Base-by-base conservation (phyloP, 805 yeast species). In the Lipomyces yamanashiensis region DNA sequence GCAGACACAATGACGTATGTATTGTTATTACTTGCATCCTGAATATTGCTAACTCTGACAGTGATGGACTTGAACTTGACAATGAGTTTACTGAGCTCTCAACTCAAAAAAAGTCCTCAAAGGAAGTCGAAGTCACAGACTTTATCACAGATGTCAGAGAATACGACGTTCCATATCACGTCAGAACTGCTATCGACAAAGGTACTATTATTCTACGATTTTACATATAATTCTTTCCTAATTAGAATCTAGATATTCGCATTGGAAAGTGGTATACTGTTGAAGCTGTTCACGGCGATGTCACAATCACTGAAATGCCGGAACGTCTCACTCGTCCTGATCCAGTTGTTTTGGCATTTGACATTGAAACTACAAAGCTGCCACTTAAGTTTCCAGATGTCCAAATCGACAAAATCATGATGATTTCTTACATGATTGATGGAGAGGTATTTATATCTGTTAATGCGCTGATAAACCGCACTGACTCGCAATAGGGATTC, bases 391-490 rank as follows among this genome's bases (percentile, higher is more conserved):
- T 95, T 70, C 99, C 99, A 0, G 99, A 91, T 71, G 84, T 97
- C 6, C 81, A 88, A 10, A 82, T 89, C 6, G 99, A 95, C 77
- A 96, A 90, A 75, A 84, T 95, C 47, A 95, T 95, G 98, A 96
- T 96, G 99, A 95, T 95, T 56, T 96, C 99, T 1, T 95, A 95
- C 74, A 96, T 96, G 99, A 92, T 95, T 66, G 99, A 95, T 74
- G 99, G 98, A 10, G 96, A 90, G 33, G 67, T 61, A 48, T 2
- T 54, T 17, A 13, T 9, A 13, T 21, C 36, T 39, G 5, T 33
- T 21, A 48, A n/a, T 19, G 19, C n/a, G 0, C 2, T 13, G 6
- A 6, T 13, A 48, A 21, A 15, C n/a, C 21, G 28, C 36, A n/a
- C 54, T 50, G n/a, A 49, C 17, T 5, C 12, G 53, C 36, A 40